Base-by-base conservation (phyloP, 192 early-diverging fungal species). In the Coemansia sp. region DNA sequence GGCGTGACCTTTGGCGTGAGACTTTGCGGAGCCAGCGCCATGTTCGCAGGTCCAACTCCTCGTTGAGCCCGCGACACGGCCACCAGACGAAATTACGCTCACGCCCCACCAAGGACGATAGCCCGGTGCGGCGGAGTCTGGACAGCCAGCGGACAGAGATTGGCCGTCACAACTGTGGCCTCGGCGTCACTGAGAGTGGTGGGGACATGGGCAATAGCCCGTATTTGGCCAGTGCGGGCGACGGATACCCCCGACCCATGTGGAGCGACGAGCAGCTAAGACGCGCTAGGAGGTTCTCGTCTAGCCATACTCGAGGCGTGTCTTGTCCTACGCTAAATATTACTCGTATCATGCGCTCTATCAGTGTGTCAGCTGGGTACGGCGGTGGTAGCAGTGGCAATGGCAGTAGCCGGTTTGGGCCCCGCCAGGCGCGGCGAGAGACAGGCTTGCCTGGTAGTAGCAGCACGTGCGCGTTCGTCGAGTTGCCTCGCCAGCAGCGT, bases 321-420 rank as follows among this genome's bases (percentile, higher is more conserved):
- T 82, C 79, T 21, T 82, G 79, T 23, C 79, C 79, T 11, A 71
- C 74, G 19, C 74, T 82, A 21, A 68, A 76, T 59, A 82, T 82
- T 51, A 76, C 74, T 7, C 79, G 75, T 11, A 76, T 82, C 55
- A 77, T 82, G 75, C 79, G 75, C 50, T 77, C 79, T 19, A 82
- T 82, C 65, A 80, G 79, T 42, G 72, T 74, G 27, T 79, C 77
- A 15, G 62, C 60, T 27, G 68, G 61, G 19, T 38, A 50, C 62
- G 65, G 39, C 65, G 67, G 69, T 66, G 67, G 69, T 69, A 63
- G 62, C 59, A 38, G 32, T 58, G 57, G 66, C 50, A 38, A 21
- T 58, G 57, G 66, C 44, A 62, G 42, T 53, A 64, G 63, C 63
- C 38, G 42, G 27, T 45, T 46, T 31, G 42, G 63, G 27, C 55